Percentiles rank a stretch among this genome's conserved stretches.
Conservation (phyloP, 2,329 filamentous ascomycete genomes). For the Fusarium tuaranense region DNA sequence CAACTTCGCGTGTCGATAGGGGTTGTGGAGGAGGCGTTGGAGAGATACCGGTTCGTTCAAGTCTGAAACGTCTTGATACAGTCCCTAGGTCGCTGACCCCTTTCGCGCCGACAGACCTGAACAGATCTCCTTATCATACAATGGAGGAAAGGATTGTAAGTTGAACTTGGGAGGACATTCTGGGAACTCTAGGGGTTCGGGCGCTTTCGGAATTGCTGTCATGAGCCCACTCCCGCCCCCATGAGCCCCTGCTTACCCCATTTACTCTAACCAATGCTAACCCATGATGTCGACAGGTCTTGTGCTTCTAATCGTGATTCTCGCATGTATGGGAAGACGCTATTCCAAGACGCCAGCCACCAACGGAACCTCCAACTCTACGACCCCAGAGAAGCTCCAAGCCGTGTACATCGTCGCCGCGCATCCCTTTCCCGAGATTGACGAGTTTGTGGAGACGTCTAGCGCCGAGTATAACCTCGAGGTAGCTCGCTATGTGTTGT, state of each 20-base stretch:
- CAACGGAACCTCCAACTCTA: conserved; percentile 26
- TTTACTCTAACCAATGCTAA: background rate
- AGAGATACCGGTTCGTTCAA: conserved; percentile 73
- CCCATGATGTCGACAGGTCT: conserved; percentile 61
- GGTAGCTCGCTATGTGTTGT: conserved; percentile 77
- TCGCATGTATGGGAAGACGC: conserved; percentile 68
- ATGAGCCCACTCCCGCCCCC: background rate
- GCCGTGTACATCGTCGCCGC: conserved; percentile 90
- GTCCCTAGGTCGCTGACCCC: conserved; percentile 16
- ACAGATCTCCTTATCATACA: conserved; percentile 91
- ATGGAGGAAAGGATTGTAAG: conserved; percentile 90
- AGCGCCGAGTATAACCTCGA: conserved; percentile 78
- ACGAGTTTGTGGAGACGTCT: conserved; percentile 81
- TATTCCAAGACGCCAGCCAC: conserved; percentile 45
- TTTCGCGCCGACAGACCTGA: conserved; percentile 66
- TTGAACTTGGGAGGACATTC: background rate
- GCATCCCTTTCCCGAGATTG: conserved; percentile 87
- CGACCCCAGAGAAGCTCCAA: conserved; percentile 67
- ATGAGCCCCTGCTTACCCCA: background rate
- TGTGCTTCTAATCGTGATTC: conserved; percentile 88
- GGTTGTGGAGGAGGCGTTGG: conserved; percentile 80
- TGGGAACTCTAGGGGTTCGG: background rate
- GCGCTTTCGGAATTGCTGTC: background rate
- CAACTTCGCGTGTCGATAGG: conserved; percentile 79
- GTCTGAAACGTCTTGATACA: background rate